Base-by-base conservation (phyloP, 306 rosid species). In the Prunus davidiana region DNA sequence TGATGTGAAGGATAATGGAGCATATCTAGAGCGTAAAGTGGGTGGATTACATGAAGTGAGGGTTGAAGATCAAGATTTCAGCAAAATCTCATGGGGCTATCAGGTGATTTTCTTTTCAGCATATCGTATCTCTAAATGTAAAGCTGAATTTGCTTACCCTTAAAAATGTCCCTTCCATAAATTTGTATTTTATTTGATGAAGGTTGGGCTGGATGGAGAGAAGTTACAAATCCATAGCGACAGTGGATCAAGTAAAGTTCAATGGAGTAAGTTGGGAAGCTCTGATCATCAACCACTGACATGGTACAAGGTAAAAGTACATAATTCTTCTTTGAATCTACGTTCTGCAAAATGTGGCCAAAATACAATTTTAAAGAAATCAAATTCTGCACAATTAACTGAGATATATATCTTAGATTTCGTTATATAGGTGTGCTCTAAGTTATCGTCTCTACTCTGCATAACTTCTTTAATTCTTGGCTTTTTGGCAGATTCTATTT, bases 201-300 rank as follows among this genome's bases (percentile, higher is more conserved):
- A 94, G 98, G 96, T 95, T 62, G 97, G 98, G 5, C 66, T 92
- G 78, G 24, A 64, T n/a, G 98, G 97, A 81, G 97, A 95, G 84
- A 66, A 86, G 38, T 75, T 38, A 61, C 80, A 87, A 88, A 86
- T 92, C 72, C 83, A 81, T 43, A 82, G 87, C 74, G 81, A 65
- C 38, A 11, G 5, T 38, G 93, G 91, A 70, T 81, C 86, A 47
- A 85, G 88, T 75, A 78, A 73, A 70, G 88, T 88, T 78, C 79
- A 82, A 20, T 92, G 98, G 98, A 52, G 60, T 67, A 74, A 73
- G 18, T 78, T 87, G 19, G 83, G 78, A 71, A 75, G 79, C 73
- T 79, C 87, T 16, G 60, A 65, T 28, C 60, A 76, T 24, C 84
- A 77, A 74, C 89, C 91, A 79, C 91, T 92, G 30, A 28, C 30